Conservation (phyloP, 805 yeast genomes). For the Hanseniaspora thailandica region DNA sequence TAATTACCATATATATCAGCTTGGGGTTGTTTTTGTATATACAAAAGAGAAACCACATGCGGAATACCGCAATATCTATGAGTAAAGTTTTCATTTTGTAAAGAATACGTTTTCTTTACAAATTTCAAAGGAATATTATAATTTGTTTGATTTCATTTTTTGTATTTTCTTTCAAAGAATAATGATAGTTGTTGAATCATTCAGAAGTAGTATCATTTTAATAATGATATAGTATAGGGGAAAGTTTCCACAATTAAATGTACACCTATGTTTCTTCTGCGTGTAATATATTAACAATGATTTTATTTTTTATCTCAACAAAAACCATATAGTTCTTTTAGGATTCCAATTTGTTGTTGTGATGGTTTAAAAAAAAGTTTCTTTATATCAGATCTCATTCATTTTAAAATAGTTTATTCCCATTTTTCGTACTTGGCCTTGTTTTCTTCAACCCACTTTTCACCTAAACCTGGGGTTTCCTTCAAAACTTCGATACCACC, state of each 20-base stretch:
- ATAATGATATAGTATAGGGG: too few relatives aligned
- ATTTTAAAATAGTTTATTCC: slow-evolving; percentile 1
- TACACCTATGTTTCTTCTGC: too few relatives aligned
- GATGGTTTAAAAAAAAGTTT: background rate
- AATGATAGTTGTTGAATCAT: too few relatives aligned
- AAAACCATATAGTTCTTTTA: too few relatives aligned
- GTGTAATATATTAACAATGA: too few relatives aligned
- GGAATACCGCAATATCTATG: background rate
- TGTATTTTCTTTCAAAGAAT: too few relatives aligned
- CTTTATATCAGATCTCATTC: background rate
- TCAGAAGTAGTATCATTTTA: too few relatives aligned
- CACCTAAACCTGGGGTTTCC: slow-evolving; percentile 14
- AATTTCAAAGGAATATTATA: background rate
- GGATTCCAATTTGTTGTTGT: too few relatives aligned
- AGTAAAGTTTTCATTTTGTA: background rate
- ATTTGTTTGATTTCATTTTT: too few relatives aligned
- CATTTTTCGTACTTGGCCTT: slow-evolving; percentile 12
- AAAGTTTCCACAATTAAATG: too few relatives aligned
- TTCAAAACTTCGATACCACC: slow-evolving; percentile 10
- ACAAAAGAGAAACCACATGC: background rate
- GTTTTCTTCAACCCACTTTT: slow-evolving; percentile 15
- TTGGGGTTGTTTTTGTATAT: background rate
- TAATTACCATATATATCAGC: background rate
- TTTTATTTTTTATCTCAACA: too few relatives aligned
- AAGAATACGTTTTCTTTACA: background rate